Percentiles rank a stretch among this genome's conserved stretches.
These are phyloP conservation scores for Styphnolobium japonicum DNA, from an alignment of 306 rosid genomes.

Conservation along the genomic window DNA sequence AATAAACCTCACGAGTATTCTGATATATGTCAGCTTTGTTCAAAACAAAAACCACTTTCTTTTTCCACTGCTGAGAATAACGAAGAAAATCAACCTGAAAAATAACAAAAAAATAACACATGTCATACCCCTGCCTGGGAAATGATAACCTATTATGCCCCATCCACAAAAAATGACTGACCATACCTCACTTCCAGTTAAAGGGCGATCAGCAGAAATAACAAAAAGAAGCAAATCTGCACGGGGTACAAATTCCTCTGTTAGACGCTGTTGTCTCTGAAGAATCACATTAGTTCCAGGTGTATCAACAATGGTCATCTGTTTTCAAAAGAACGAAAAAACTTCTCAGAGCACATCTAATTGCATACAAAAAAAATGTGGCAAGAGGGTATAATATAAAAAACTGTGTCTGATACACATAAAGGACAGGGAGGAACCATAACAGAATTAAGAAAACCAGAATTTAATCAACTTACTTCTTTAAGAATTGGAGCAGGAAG, in stretches of 20 bases:
- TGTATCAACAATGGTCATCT: slow-evolving; percentile 94
- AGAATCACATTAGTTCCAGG: slow-evolving; percentile 99
- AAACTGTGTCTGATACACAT: not conserved
- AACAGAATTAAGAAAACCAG: not conserved
- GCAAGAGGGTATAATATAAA: not conserved
- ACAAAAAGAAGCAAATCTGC: slow-evolving; percentile 96
- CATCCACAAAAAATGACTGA: not conserved
- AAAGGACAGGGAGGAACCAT: not conserved
- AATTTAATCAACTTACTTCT: slow-evolving; percentile 46
- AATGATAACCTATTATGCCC: slow-evolving; percentile 5
- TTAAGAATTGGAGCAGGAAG: slow-evolving; percentile 95
- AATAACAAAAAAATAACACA: slow-evolving; percentile 6
- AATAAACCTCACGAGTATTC: slow-evolving; percentile 64
- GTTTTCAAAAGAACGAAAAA: slow-evolving; percentile 30
- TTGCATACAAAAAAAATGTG: not conserved
- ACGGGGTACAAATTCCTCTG: slow-evolving; percentile 98
- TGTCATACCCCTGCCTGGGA: slow-evolving; percentile 1
- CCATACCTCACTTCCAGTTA: slow-evolving; percentile 95
- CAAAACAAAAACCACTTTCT: slow-evolving; percentile 91
- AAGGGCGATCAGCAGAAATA: slow-evolving; percentile 94
- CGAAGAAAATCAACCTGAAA: slow-evolving; percentile 88
- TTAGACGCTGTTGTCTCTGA: slow-evolving; percentile 92
- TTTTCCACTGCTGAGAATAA: slow-evolving; percentile 97
- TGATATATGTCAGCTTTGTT: slow-evolving; percentile 91
- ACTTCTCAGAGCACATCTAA: slow-evolving; percentile 14